Evolutionary conservation across 768 basidiomycete species (phyloP).

Genomic region (Sporobolomyces roseus): DNA sequence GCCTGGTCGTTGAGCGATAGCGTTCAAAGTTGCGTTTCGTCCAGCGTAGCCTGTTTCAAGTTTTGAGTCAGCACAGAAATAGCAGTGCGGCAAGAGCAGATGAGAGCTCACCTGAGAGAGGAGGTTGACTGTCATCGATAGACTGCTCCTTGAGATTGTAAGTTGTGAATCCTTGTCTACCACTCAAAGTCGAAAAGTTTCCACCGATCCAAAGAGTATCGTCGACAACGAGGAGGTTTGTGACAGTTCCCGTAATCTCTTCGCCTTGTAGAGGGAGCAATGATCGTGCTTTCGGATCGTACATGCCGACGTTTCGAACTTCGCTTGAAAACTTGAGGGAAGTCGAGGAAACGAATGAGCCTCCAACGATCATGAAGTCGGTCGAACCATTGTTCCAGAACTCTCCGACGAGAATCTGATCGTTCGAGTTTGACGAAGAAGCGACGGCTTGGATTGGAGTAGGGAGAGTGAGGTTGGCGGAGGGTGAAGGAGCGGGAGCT

Average conservation of each 20-base stretch:
- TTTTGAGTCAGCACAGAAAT: not conserved
- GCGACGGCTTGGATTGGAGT: conserved; percentile 29
- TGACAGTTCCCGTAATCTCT: conserved; percentile 70
- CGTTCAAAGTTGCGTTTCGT: conserved; percentile 46
- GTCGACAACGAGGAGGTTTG: conserved; percentile 63
- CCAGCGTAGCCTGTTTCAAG: conserved; percentile 29
- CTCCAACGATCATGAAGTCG: conserved; percentile 74
- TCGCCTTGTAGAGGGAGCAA: conserved; percentile 60
- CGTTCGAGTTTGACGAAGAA: conserved; percentile 44
- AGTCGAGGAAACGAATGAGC: conserved; percentile 68
- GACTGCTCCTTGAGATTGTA: conserved; percentile 67
- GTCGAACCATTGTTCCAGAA: conserved; percentile 83
- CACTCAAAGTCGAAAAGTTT: conserved; percentile 63
- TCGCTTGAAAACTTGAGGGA: too few relatives aligned
- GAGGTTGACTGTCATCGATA: conserved; percentile 63
- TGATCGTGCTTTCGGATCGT: conserved; percentile 58
- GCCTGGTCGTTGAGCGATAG: conserved; percentile 62
- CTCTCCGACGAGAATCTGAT: conserved; percentile 75
- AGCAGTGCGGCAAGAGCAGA: not conserved
- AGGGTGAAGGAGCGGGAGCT: conserved; percentile 9
- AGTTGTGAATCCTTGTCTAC: conserved; percentile 66
- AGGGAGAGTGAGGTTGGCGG: conserved; percentile 35
- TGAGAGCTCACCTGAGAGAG: conserved; percentile 56
- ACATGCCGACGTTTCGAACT: conserved; percentile 53
- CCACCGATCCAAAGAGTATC: conserved; percentile 76